Conservation (phyloP, 1,284 basidiomycete species). For the Naganishia cerealis region DNA sequence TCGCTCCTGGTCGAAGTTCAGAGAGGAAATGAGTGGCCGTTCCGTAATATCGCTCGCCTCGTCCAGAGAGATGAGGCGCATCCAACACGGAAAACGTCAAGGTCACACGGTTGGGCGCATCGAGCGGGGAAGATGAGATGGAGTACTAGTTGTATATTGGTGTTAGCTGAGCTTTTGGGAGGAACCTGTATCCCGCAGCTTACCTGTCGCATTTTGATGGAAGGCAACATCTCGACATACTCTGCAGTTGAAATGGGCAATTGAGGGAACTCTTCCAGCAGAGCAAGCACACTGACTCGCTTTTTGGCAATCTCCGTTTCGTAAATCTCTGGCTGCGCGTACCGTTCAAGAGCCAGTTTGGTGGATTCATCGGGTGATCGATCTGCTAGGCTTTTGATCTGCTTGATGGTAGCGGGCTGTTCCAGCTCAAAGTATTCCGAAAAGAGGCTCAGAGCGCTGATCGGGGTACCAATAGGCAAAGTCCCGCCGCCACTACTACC, state of each 20-base stretch:
- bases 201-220: slow-evolving; percentile 57
- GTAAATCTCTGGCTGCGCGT: slow-evolving; percentile 43
- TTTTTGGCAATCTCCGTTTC: slow-evolving; percentile 52
- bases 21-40: slow-evolving; percentile 60
- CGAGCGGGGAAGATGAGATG: slow-evolving; percentile 61
- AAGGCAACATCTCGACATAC: slow-evolving; percentile 57
- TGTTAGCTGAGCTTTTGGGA: not conserved
- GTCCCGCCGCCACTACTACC: slow-evolving; percentile 52
- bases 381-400: slow-evolving; percentile 36
- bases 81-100: slow-evolving; percentile 59
- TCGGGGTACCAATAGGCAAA: slow-evolving; percentile 54
- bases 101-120: slow-evolving; percentile 56
- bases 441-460: slow-evolving; percentile 54
- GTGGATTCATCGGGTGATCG: slow-evolving; percentile 32
- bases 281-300: slow-evolving; percentile 57
- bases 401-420: slow-evolving; percentile 40
- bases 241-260: slow-evolving; percentile 55
- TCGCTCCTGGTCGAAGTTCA: slow-evolving; percentile 55
- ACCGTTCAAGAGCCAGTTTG: slow-evolving; percentile 44
- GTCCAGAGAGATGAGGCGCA: slow-evolving; percentile 50
- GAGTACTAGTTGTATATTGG: slow-evolving; percentile 55
- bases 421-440: slow-evolving; percentile 59
- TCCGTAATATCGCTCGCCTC: slow-evolving; percentile 53
- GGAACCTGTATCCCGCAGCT: not conserved
- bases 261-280: slow-evolving; percentile 56